These are phyloP conservation scores for Rhinocladiella similis DNA, from an alignment of 2,329 filamentous ascomycete genomes.

Conservation along the genomic window DNA sequence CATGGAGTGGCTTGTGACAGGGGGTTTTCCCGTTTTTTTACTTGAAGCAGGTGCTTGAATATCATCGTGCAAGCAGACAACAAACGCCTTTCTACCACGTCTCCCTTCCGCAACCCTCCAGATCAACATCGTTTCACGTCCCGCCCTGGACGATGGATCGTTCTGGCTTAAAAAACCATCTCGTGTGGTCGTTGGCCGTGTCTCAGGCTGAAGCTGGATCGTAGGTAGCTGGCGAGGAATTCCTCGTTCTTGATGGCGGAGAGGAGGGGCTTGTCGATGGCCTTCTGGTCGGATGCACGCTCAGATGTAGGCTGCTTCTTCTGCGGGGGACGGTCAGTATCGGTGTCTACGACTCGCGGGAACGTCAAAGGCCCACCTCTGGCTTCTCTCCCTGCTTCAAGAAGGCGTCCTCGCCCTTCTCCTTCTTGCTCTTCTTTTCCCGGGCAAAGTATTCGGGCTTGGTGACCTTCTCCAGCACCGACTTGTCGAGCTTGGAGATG, in stretches of 20 bases:
- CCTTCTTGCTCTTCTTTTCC: conserved; percentile 87
- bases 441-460: conserved; percentile 93
- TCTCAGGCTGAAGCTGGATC: conserved; percentile 95
- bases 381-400: conserved; percentile 99
- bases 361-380: conserved; percentile 65
- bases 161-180: conserved; percentile 86
- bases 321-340: conserved; percentile 55
- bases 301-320: conserved; percentile 95
- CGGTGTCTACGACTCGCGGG: background rate
- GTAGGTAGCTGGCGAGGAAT: conserved; percentile 89
- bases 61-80: conserved; percentile 13
- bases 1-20: conserved; percentile 7
- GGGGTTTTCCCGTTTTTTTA: background rate
- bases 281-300: conserved; percentile 96
- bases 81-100: conserved; percentile 7
- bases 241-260: conserved; percentile 98
- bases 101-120: conserved; percentile 4
- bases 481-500: conserved; percentile 75
- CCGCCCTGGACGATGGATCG: background rate
- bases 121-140: background rate
- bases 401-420: conserved; percentile 96
- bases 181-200: conserved; percentile 99
- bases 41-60: conserved; percentile 9
- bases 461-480: conserved; percentile 76
- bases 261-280: conserved; percentile 93